Conservation (phyloP, 371 early-diverging fungal species). For the Conidiobolus incongruus region DNA sequence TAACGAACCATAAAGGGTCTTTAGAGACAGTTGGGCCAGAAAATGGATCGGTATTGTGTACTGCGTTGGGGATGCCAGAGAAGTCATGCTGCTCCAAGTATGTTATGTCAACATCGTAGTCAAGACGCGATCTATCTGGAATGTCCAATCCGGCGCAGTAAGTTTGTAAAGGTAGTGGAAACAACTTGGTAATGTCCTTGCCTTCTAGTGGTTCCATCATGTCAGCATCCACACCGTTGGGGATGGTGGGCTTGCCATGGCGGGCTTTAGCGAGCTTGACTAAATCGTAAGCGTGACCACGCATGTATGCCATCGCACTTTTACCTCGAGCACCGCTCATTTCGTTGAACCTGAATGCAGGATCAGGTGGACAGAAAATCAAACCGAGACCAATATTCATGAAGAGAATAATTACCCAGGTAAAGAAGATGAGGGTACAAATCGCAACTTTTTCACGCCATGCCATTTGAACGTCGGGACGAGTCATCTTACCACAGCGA, state of each 20-base stretch:
- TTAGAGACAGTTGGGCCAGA: slow-evolving; percentile 17
- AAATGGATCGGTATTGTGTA: slow-evolving; percentile 9
- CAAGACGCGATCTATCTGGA: slow-evolving; percentile 16
- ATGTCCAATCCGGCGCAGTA: slow-evolving; percentile 23
- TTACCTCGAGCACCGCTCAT: slow-evolving; percentile 12
- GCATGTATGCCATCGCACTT: slow-evolving; percentile 27
- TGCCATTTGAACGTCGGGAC: too few relatives aligned
- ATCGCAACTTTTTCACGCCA: slow-evolving; percentile 80
- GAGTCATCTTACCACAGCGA: slow-evolving; percentile 50
- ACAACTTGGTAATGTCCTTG: slow-evolving; percentile 33
- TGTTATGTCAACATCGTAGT: slow-evolving; percentile 14
- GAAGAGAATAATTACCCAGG: slow-evolving; percentile 23
- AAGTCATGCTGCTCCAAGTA: slow-evolving; percentile 19
- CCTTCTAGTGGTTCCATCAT: slow-evolving; percentile 37
- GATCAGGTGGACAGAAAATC: slow-evolving; percentile 37
- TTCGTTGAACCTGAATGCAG: slow-evolving; percentile 21
- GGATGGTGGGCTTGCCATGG: slow-evolving; percentile 12
- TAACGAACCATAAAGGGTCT: slow-evolving; percentile 23
- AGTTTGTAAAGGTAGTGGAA: slow-evolving; percentile 48
- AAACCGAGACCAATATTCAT: slow-evolving; percentile 26
- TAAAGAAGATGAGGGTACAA: slow-evolving; percentile 39
- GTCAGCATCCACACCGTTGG: slow-evolving; percentile 13
- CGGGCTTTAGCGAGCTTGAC: slow-evolving; percentile 20
- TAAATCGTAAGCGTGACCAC: slow-evolving; percentile 53
- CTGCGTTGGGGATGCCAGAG: too few relatives aligned